Evolutionary conservation across 371 early-diverging fungal genomes (phyloP).

Genomic region (Zychaea mexicana): DNA sequence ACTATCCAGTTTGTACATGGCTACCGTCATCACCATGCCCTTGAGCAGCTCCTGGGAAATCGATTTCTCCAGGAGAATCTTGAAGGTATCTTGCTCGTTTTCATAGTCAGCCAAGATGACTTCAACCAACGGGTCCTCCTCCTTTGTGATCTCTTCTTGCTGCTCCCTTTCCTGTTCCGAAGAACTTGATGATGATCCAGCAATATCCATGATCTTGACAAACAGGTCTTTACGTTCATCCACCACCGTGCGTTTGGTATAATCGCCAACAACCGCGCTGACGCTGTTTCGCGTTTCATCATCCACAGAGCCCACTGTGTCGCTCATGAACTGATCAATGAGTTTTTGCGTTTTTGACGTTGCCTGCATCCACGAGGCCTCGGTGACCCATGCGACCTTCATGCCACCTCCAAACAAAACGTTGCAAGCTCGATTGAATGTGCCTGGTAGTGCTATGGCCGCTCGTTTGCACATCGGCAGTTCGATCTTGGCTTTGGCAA

Average conservation of each 20-base stretch:
- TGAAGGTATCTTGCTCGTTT: conserved; percentile 13
- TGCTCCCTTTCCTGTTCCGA: background rate
- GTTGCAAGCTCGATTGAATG: conserved; percentile 52
- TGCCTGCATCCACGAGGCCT: conserved; percentile 31
- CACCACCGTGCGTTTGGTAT: conserved; percentile 14
- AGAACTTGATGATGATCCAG: no score
- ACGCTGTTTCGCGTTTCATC: conserved; percentile 22
- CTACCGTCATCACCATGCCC: conserved; percentile 41
- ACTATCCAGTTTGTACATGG: conserved; percentile 35
- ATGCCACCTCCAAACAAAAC: conserved; percentile 43
- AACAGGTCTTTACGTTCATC: conserved; percentile 21
- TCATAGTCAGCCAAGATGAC: conserved; percentile 25
- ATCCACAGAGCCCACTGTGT: conserved; percentile 19
- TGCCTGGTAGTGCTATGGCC: conserved; percentile 38
- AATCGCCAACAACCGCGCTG: conserved; percentile 13
- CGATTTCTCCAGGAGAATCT: conserved; percentile 29
- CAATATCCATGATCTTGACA: conserved; percentile 22
- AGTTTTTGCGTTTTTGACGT: conserved; percentile 23
- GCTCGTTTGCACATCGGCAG: conserved; percentile 50
- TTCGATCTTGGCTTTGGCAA: conserved; percentile 49
- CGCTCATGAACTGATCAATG: conserved; percentile 27
- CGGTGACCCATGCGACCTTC: conserved; percentile 16
- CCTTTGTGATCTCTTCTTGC: conserved; percentile 1
- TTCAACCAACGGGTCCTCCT: conserved; percentile 14
- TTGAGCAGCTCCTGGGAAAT: conserved; percentile 29